Evolutionary conservation across 2,329 filamentous ascomycete genomes (phyloP).

Genomic region (Epichloe typhina): DNA sequence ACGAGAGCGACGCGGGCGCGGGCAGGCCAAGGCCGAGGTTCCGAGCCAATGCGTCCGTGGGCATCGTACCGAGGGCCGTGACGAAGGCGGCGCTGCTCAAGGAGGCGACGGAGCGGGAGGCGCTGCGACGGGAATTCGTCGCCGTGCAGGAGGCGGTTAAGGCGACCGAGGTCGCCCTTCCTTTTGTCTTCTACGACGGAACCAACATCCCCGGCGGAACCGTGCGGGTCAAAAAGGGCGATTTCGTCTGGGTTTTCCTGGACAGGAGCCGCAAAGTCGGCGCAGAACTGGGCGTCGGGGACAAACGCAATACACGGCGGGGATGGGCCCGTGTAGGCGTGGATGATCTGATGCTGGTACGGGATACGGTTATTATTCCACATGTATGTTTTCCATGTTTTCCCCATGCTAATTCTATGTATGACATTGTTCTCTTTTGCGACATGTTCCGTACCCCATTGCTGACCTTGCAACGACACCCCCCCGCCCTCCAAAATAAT

Average conservation of each 20-base stretch:
- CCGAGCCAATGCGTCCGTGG: slow-evolving; percentile 47
- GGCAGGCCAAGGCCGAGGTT: slow-evolving; percentile 34
- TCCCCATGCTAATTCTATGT: neutral
- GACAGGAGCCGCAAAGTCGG: slow-evolving; percentile 86
- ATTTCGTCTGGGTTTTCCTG: slow-evolving; percentile 83
- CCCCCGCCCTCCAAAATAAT: neutral
- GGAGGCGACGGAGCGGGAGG: slow-evolving; percentile 67
- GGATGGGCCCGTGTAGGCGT: slow-evolving; percentile 93
- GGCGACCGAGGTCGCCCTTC: slow-evolving; percentile 75
- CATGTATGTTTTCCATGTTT: slow-evolving; percentile 51
- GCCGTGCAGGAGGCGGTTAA: slow-evolving; percentile 76
- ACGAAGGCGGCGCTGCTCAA: slow-evolving; percentile 64
- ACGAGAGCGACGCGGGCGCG: slow-evolving; percentile 3
- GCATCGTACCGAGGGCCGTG: slow-evolving; percentile 51
- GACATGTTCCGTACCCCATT: neutral
- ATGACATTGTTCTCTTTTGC: neutral
- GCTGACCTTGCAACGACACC: neutral
- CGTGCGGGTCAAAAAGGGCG: slow-evolving; percentile 84
- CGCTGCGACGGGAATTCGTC: slow-evolving; percentile 72
- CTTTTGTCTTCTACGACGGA: slow-evolving; percentile 95
- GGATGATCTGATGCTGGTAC: slow-evolving; percentile 87
- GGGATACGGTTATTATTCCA: slow-evolving; percentile 82
- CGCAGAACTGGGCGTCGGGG: slow-evolving; percentile 65
- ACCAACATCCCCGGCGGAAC: slow-evolving; percentile 75
- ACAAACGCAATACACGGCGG: slow-evolving; percentile 50